Evolutionary conservation across 768 basidiomycete genomes (phyloP), one percentile per base, ranked within the genome.

Genomic region (Coprinopsis sp.): DNA sequence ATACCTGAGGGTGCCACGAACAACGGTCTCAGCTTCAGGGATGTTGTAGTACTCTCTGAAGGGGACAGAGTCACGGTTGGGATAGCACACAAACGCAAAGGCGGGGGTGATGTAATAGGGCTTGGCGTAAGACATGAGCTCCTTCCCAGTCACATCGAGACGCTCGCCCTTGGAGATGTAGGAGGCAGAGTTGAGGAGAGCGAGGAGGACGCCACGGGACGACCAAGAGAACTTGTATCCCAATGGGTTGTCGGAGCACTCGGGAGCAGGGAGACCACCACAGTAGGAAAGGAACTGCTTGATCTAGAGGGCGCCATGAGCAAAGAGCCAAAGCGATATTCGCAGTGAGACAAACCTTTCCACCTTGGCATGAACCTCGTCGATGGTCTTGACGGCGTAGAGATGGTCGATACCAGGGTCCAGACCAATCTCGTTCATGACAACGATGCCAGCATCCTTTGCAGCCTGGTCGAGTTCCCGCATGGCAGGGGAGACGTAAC

Each of bases 171-270:
- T 69, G 30, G 81, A 72, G 59, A 87, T 73, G 70, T 85, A 93
- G 3, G 87, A 83, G 16, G 91, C 96, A 28, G 78, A 73, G 73
- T 98, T 98, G 57, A 93, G 79, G 42, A 97, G 79, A 2, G 96
- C 95, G 55, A 97, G 86, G 46, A 99, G 84, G 34, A 94, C 93
- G 42, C 94, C 95, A 18, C 92, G 87, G 6, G 93, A 89, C 6
- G 92, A 95, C 96, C 96, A 98, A 29, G 92, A 96, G 72, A 99
- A 97, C 66, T 97, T 97, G 82, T 97, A 99, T 10, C 95, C 95
- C 47, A 98, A 84, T 2, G 96, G 93, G 72, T 98, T 99, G 59
- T 84, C 82, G 3, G 91, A 81, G 60, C 86, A 86, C 57, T 91
- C 85, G 6, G 92, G 90, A 0, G 93, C 91, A 38, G 94, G 93